A percentile compares a stretch with the other conserved stretches of the same genome.
phyloP scores from a whole-genome alignment of 805 yeast species.

The Cyberlindnera meyerae region DNA sequence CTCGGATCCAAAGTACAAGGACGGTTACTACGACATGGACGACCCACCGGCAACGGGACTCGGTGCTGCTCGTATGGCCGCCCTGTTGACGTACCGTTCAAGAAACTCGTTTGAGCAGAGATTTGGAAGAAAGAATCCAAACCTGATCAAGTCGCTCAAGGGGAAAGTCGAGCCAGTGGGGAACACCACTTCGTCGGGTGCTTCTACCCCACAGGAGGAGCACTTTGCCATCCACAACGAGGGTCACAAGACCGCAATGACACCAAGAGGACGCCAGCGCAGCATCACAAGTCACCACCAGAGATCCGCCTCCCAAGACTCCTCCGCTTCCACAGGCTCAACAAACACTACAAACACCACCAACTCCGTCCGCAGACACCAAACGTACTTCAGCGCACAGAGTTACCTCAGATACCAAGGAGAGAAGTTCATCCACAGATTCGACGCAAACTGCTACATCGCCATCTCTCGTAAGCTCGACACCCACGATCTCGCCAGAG shows the following conservation, averaged over 20 bases:
- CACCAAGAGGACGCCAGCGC: slow-evolving; percentile 25
- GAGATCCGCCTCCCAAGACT: slow-evolving; percentile 28
- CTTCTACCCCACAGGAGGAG: slow-evolving; percentile 56
- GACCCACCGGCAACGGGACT: slow-evolving; percentile 83
- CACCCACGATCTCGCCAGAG: slow-evolving; percentile 90
- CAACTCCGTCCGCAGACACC: slow-evolving; percentile 28
- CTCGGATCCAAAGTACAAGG: slow-evolving; percentile 88
- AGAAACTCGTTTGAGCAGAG: slow-evolving; percentile 87
- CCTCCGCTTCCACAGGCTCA: slow-evolving; percentile 25
- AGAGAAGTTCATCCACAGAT: slow-evolving; percentile 78
- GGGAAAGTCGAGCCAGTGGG: not conserved
- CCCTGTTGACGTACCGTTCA: slow-evolving; percentile 86
- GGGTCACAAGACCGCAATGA: slow-evolving; percentile 45
- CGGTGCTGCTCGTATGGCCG: slow-evolving; percentile 97
- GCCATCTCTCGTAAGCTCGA: slow-evolving; percentile 90
- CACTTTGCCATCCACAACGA: slow-evolving; percentile 86
- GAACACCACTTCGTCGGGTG: slow-evolving; percentile 17
- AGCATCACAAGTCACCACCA: slow-evolving; percentile 4
- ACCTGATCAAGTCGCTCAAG: slow-evolving; percentile 22
- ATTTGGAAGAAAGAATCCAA: slow-evolving; percentile 81
- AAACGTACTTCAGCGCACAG: slow-evolving; percentile 86
- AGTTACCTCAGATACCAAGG: slow-evolving; percentile 94
- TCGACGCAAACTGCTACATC: slow-evolving; percentile 96
- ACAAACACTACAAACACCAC: no score
- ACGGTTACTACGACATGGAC: slow-evolving; percentile 76